phyloP scores from a whole-genome alignment of 257 asterid species.

The Sherardia arvensis region DNA sequence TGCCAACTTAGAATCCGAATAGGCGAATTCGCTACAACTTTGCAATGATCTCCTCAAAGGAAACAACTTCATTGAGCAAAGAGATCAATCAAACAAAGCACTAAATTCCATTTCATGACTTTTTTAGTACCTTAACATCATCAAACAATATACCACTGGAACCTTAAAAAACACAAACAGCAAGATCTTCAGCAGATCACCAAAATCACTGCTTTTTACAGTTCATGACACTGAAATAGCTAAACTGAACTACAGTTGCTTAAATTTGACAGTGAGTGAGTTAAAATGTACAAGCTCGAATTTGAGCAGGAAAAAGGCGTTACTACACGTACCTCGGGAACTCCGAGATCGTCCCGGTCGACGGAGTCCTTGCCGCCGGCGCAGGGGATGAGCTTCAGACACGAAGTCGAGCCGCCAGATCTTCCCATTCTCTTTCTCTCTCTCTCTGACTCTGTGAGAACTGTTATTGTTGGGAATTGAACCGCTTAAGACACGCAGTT shows the following conservation, averaged over 20 bases:
- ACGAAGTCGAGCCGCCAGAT: conserved; percentile 49
- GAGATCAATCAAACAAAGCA: not conserved
- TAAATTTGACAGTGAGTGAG: not conserved
- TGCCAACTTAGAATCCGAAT: not conserved
- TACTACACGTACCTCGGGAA: conserved; percentile 14
- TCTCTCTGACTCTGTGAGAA: not conserved
- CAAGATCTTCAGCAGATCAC: not conserved
- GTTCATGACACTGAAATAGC: not conserved
- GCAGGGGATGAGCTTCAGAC: conserved; percentile 74
- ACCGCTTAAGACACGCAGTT: conserved; percentile 18
- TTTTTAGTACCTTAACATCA: not conserved
- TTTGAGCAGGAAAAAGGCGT: not conserved
- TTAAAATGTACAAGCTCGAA: not conserved
- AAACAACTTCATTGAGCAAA: not conserved
- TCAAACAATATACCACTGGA: not conserved
- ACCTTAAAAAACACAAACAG: not conserved
- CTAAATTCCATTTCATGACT: not conserved
- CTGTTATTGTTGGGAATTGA: conserved; percentile 32
- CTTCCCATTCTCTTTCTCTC: conserved; percentile 41
- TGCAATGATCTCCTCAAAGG: not conserved
- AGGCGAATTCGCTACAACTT: not conserved
- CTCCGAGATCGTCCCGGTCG: conserved; percentile 22
- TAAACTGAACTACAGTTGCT: not conserved
- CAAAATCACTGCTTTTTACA: conserved; percentile 1
- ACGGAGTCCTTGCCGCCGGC: conserved; percentile 18